Evolutionary conservation across 352 stramenopile genomes (phyloP).

Genomic region (Phytophthora chlamydospora): DNA sequence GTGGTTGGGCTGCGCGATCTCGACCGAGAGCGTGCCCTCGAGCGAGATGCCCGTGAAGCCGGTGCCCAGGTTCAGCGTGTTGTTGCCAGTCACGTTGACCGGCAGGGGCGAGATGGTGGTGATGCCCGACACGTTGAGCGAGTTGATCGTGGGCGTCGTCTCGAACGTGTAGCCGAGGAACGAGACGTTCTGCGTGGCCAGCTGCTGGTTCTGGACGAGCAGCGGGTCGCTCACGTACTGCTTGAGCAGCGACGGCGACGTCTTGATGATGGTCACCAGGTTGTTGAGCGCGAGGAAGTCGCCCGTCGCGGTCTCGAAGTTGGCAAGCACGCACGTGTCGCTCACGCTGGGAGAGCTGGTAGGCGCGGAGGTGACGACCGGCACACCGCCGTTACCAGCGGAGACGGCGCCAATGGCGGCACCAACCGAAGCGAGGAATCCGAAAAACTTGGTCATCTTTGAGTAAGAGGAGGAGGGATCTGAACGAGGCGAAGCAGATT

Average conservation of each 20-base stretch:
- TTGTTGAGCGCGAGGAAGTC: slow-evolving; percentile 60
- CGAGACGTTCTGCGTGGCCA: slow-evolving; percentile 51
- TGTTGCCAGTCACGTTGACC: slow-evolving; percentile 53
- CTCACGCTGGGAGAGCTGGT: slow-evolving; percentile 8
- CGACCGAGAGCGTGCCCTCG: slow-evolving; percentile 43
- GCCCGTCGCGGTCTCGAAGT: slow-evolving; percentile 49
- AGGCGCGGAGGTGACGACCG: not conserved
- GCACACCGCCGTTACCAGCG: slow-evolving; percentile 15
- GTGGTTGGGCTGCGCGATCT: slow-evolving; percentile 60
- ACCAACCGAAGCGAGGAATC: slow-evolving; percentile 24
- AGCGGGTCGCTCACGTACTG: slow-evolving; percentile 48
- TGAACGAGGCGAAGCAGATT: slow-evolving; percentile 35
- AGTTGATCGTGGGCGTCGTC: slow-evolving; percentile 54
- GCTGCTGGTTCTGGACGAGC: slow-evolving; percentile 40
- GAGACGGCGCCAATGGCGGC: slow-evolving; percentile 19
- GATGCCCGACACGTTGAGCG: slow-evolving; percentile 52
- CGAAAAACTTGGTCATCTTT: slow-evolving; percentile 34
- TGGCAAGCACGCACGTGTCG: slow-evolving; percentile 42
- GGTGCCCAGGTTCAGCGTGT: slow-evolving; percentile 46
- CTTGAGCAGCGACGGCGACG: slow-evolving; percentile 38
- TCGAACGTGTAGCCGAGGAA: slow-evolving; percentile 56
- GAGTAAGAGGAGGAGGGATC: slow-evolving; percentile 20
- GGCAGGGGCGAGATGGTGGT: slow-evolving; percentile 46
- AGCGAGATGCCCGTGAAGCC: slow-evolving; percentile 51
- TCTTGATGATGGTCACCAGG: slow-evolving; percentile 49